phyloP scores from a whole-genome alignment of 1,139 yeast genomes.

The Torulaspora pretoriensis region DNA sequence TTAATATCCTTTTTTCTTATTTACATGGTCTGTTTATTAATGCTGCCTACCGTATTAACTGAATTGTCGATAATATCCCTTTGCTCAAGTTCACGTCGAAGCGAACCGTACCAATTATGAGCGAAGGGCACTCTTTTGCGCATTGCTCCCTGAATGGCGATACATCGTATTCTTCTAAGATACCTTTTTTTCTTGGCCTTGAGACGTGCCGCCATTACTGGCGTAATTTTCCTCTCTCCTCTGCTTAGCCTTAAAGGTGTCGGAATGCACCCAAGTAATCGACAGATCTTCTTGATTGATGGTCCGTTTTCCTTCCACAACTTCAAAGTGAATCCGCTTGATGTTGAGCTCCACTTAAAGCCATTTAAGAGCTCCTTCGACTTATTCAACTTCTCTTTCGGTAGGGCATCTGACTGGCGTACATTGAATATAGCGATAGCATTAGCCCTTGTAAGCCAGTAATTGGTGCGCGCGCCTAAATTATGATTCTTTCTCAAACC shows the following conservation, averaged over 20 bases:
- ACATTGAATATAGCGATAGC: slow-evolving; percentile 22
- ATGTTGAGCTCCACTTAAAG: slow-evolving; percentile 10
- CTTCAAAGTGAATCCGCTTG: slow-evolving; percentile 12
- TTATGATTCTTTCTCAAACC: slow-evolving; percentile 9
- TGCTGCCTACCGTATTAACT: too few species aligned
- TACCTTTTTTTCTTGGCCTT: slow-evolving; percentile 20
- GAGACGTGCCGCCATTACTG: not conserved
- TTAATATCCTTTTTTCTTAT: slow-evolving; percentile 4
- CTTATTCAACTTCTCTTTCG: slow-evolving; percentile 9
- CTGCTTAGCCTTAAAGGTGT: slow-evolving; percentile 6
- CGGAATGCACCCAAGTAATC: slow-evolving; percentile 30
- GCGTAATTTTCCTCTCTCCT: not conserved
- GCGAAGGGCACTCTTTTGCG: slow-evolving; percentile 25
- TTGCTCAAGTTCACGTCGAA: slow-evolving; percentile 21
- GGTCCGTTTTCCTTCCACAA: slow-evolving; percentile 22
- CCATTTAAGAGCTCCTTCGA: slow-evolving; percentile 10
- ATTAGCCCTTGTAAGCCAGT: slow-evolving; percentile 29
- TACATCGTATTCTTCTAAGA: slow-evolving; percentile 21
- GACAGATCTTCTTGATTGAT: slow-evolving; percentile 15
- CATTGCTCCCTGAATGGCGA: slow-evolving; percentile 28
- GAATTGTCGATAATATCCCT: slow-evolving; percentile 13
- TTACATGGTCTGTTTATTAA: not conserved
- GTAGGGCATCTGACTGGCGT: slow-evolving; percentile 8
- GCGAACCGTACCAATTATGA: slow-evolving; percentile 23
- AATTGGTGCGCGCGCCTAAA: slow-evolving; percentile 17